These are phyloP conservation scores for Leccinum subgranulosum DNA, from an alignment of 768 basidiomycete species.

Conservation along the genomic window DNA sequence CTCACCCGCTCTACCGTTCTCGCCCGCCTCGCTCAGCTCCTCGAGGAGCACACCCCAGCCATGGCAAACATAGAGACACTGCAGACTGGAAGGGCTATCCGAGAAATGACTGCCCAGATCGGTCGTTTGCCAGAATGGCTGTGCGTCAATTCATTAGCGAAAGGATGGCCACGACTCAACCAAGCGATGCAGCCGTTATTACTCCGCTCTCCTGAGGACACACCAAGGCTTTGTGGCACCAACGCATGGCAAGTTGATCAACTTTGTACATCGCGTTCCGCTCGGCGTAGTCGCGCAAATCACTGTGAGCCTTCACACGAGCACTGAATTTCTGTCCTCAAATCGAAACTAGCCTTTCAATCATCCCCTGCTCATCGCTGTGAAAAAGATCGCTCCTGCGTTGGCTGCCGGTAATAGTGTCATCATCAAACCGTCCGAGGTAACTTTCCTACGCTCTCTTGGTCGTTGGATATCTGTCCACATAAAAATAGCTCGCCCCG, in stretches of 20 bases:
- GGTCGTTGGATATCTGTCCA: neutral
- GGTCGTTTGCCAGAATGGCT: constrained; percentile 82
- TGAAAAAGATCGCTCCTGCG: constrained; percentile 87
- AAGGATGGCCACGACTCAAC: neutral
- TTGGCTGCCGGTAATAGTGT: constrained; percentile 84
- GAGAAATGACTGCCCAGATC: constrained; percentile 82
- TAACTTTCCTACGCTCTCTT: constrained; percentile 15
- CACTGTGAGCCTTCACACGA: constrained; percentile 46
- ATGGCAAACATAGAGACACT: constrained; percentile 64
- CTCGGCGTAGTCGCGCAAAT: constrained; percentile 90
- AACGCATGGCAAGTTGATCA: constrained; percentile 74
- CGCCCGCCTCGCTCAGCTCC: constrained; percentile 56
- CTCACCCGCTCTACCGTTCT: constrained; percentile 63
- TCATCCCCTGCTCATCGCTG: constrained; percentile 82
- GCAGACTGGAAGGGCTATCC: constrained; percentile 79
- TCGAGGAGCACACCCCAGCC: constrained; percentile 56
- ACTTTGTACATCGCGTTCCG: constrained; percentile 76
- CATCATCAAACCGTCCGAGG: constrained; percentile 81
- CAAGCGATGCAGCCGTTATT: constrained; percentile 58
- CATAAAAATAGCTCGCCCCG: constrained; percentile 57
- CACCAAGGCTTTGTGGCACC: constrained; percentile 68
- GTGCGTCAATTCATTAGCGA: constrained; percentile 39
- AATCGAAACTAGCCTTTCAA: constrained; percentile 66
- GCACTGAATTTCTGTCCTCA: neutral
- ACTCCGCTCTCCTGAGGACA: constrained; percentile 69